Evolutionary conservation across 495 filamentous ascomycete genomes (phyloP).

Genomic region (Tuber magnatum): DNA sequence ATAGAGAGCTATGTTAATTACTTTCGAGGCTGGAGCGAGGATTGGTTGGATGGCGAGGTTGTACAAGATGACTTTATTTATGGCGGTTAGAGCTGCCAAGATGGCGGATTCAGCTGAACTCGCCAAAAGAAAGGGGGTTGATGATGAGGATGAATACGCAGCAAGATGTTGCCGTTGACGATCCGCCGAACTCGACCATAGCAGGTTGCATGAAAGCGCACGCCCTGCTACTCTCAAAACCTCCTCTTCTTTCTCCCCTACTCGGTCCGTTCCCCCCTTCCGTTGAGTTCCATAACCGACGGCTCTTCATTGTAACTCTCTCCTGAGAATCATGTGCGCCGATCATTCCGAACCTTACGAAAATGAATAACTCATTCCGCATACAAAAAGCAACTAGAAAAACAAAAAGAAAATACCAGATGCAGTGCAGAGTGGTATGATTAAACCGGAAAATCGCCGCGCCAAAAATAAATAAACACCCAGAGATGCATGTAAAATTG

Average conservation of each 20-base stretch:
- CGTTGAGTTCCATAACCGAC: constrained; percentile 3
- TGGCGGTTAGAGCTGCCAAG: constrained; percentile 16
- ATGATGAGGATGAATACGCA: constrained; percentile 5
- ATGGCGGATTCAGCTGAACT: constrained; percentile 9
- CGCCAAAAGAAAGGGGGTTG: not conserved
- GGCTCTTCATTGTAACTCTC: not conserved
- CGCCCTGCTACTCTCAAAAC: constrained; percentile 8
- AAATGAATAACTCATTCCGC: constrained; percentile 2
- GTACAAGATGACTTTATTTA: constrained; percentile 9
- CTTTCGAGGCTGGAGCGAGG: not conserved
- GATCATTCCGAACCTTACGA: not conserved
- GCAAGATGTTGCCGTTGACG: constrained; percentile 5
- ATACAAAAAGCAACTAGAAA: constrained; percentile 3
- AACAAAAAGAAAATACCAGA: constrained; percentile 21
- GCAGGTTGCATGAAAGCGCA: constrained; percentile 6
- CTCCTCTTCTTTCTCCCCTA: constrained; percentile 12
- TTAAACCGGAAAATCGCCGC: constrained; percentile 28
- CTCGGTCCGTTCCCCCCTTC: constrained; percentile 4
- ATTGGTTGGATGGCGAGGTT: constrained; percentile 10
- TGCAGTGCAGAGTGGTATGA: constrained; percentile 30
- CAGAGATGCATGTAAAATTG: constrained; percentile 10
- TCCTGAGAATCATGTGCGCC: not conserved
- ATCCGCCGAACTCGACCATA: constrained; percentile 2
- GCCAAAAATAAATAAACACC: constrained; percentile 27
- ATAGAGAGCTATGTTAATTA: not conserved